Base-by-base conservation (phyloP, 148 eudicot genomes). In the Mesembryanthemum crystallinum region DNA sequence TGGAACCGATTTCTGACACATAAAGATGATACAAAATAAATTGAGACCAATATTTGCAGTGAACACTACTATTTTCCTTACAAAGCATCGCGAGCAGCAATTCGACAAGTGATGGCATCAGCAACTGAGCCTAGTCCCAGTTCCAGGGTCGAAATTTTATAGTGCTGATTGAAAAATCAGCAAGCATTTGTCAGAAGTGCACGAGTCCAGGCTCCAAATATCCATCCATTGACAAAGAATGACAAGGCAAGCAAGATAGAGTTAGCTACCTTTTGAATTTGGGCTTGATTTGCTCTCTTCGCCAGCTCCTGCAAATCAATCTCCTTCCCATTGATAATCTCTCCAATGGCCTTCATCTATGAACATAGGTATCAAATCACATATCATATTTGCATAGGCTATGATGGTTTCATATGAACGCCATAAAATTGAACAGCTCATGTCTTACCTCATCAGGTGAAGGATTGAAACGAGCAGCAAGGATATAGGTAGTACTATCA, bases 381-480 rank as follows among this genome's bases (percentile, higher is more conserved):
- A 10, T 45, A 45, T 12, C 49, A 45, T 45, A 45, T 45, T 45
- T 35, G 7, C 49, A 45, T 45, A n/a, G n/a, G n/a, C n/a, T 37
- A 8, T 37, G 3, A 37, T 29, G 39, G 39, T 78, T 58, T 39
- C 58, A 33, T 14, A 5, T 45, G 39, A 24, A 57, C 0, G 17
- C 23, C n/a, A 30, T 5, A 32, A 32, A 11, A 7, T 23, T 52
- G 15, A n/a, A 25, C 14, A 37, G 42, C 45, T 52, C 51, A 67
- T 13, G 76, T 60, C 85, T 83, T 60, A 92, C 99, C 92, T 89
- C 94, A 63, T 89, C 91, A 59, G 74, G 77, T 57, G 96, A 81
- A 82, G 97, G 88, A 79, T 83, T 80, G 60, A 95, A 92, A 78
- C 93, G 88, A 59, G 97, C 99, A 60, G 87, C 94, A 61, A 95